Conservation (phyloP, 2,329 filamentous ascomycete species). For the Penicillium sp. region DNA sequence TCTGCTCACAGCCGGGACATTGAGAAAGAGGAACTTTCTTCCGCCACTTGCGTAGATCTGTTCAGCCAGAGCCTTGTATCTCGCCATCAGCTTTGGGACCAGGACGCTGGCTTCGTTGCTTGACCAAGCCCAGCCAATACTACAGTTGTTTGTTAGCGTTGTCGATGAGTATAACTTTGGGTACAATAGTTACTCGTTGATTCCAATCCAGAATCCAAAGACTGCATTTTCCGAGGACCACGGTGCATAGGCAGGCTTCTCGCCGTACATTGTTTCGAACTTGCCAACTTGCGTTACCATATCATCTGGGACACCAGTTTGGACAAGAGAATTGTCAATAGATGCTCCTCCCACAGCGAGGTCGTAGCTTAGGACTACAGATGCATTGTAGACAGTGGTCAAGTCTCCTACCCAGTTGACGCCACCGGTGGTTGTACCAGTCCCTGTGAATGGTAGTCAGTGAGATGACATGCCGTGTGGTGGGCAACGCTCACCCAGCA, state of each 20-base stretch:
- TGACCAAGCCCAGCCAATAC: slow-evolving; percentile 32
- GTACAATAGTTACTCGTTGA: slow-evolving; percentile 33
- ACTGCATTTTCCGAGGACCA: slow-evolving; percentile 28
- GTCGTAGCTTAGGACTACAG: slow-evolving; percentile 51
- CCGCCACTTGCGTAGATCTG: slow-evolving; percentile 53
- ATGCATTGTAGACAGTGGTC: slow-evolving; percentile 48
- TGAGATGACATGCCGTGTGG: not conserved
- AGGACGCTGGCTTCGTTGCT: slow-evolving; percentile 28
- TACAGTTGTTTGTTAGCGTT: slow-evolving; percentile 10
- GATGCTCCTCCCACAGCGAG: slow-evolving; percentile 55
- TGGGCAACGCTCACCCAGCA: slow-evolving; percentile 24
- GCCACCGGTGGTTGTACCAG: slow-evolving; percentile 49
- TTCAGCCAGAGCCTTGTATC: slow-evolving; percentile 45
- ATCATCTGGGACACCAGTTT: slow-evolving; percentile 48
- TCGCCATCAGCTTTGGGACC: slow-evolving; percentile 40
- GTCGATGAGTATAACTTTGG: not conserved
- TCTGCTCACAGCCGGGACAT: slow-evolving; percentile 51
- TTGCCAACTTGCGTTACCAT: slow-evolving; percentile 49
- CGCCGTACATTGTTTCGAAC: slow-evolving; percentile 42
- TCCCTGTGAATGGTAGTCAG: slow-evolving; percentile 37
- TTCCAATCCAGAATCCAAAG: slow-evolving; percentile 36
- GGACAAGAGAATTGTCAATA: slow-evolving; percentile 51
- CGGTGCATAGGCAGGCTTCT: slow-evolving; percentile 30
- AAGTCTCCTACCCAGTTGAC: slow-evolving; percentile 53
- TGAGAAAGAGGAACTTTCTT: slow-evolving; percentile 58